Evolutionary conservation across 1,284 basidiomycete species (phyloP).

Genomic region (Inonotus hispidus): DNA sequence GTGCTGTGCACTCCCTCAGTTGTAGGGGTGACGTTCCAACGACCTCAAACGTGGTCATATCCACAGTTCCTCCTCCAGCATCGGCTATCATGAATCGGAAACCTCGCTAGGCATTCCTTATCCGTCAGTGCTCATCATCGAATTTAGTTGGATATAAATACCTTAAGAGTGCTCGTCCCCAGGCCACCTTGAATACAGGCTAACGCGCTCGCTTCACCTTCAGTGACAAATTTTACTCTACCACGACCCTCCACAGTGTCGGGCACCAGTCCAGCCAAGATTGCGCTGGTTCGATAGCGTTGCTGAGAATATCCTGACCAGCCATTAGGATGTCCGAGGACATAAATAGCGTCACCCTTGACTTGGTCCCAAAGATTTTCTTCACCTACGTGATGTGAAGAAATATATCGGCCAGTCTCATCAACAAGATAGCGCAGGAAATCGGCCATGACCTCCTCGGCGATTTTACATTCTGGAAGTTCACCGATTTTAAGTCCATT

Average conservation of each 20-base stretch:
- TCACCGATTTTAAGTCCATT: slow-evolving; percentile 68
- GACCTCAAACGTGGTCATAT: slow-evolving; percentile 72
- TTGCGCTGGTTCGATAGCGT: slow-evolving; percentile 64
- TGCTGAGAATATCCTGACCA: slow-evolving; percentile 80
- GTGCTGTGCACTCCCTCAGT: slow-evolving; percentile 73
- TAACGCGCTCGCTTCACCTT: slow-evolving; percentile 75
- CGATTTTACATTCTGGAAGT: slow-evolving; percentile 54
- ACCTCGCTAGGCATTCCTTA: slow-evolving; percentile 34
- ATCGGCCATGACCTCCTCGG: slow-evolving; percentile 71
- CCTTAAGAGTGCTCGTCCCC: slow-evolving; percentile 65
- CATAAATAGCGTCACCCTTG: slow-evolving; percentile 60
- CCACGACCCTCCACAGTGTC: slow-evolving; percentile 64
- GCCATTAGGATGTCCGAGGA: slow-evolving; percentile 72
- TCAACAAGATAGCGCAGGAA: slow-evolving; percentile 67
- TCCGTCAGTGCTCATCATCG: not conserved
- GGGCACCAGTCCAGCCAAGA: slow-evolving; percentile 62
- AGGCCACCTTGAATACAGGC: slow-evolving; percentile 70
- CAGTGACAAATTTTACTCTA: slow-evolving; percentile 68
- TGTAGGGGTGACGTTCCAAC: slow-evolving; percentile 58
- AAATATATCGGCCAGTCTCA: slow-evolving; percentile 66
- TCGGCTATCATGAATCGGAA: slow-evolving; percentile 73
- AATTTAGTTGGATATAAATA: slow-evolving; percentile 28
- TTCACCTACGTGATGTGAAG: slow-evolving; percentile 67
- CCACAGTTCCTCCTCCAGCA: slow-evolving; percentile 73
- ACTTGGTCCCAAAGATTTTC: slow-evolving; percentile 56